Evolutionary conservation across 1,139 yeast genomes (phyloP).

Genomic region (Scheffersomyces insectosa): DNA sequence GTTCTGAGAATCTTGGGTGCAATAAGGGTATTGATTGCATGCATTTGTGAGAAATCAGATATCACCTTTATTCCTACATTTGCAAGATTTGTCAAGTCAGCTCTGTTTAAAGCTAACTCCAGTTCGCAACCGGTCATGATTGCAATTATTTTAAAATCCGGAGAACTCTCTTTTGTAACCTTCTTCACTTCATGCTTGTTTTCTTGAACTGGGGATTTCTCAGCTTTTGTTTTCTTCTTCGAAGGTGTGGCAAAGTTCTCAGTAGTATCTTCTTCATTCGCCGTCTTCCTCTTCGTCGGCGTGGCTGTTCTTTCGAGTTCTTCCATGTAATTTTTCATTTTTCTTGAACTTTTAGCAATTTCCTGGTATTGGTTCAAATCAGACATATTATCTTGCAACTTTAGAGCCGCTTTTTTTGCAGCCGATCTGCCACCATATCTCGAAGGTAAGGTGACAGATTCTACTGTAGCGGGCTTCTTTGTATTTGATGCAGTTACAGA

Average conservation of each 20-base stretch:
- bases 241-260: conserved; percentile 1
- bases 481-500: conserved; percentile 1
- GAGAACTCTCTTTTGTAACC: conserved; percentile 3
- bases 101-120: conserved; percentile 38
- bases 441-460: conserved; percentile 3
- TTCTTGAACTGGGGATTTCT: background rate
- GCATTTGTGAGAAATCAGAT: conserved; percentile 27
- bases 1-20: conserved; percentile 84
- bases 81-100: conserved; percentile 27
- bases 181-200: background rate
- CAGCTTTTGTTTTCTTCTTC: conserved; percentile 4
- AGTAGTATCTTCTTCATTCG: conserved; percentile 4
- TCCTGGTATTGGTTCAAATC: conserved; percentile 64
- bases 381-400: conserved; percentile 68
- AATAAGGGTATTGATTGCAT: conserved; percentile 48
- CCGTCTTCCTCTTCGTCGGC: conserved; percentile 8
- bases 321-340: conserved; percentile 41
- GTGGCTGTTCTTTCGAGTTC: conserved; percentile 23
- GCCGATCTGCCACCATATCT: conserved; percentile 48
- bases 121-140: conserved; percentile 67
- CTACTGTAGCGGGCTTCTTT: background rate
- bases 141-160: conserved; percentile 33
- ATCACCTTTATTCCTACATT: conserved; percentile 44
- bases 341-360: conserved; percentile 37
- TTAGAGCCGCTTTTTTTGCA: conserved; percentile 63